Evolutionary conservation across 139 green algal species (phyloP).

Genomic region (Zygnema cylindricum): DNA sequence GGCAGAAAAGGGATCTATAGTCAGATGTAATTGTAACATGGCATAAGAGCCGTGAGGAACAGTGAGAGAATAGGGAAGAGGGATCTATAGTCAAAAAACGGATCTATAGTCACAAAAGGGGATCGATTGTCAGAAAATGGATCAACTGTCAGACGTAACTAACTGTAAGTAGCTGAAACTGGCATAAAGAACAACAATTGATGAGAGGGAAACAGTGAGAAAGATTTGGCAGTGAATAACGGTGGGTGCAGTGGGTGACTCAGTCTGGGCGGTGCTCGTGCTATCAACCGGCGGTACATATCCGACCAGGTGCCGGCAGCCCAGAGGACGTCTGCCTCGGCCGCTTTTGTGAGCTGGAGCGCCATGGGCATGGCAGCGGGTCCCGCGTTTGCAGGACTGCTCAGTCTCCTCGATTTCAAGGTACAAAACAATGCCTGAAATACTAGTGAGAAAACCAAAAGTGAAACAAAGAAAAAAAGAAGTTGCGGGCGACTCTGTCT

Average conservation of each 20-base stretch:
- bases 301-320: slow-evolving; percentile 45
- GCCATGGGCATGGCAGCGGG: slow-evolving; percentile 56
- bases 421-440: too few species aligned
- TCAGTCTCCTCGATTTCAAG: slow-evolving; percentile 25
- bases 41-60: too few species aligned
- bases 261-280: slow-evolving; percentile 54
- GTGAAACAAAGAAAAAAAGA: too few species aligned
- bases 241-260: neutral
- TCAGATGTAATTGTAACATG: too few species aligned
- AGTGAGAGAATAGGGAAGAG: too few species aligned
- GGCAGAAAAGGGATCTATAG: too few species aligned
- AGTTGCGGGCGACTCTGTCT: too few species aligned
- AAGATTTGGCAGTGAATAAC: too few species aligned
- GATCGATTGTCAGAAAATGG: neutral
- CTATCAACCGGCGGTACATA: slow-evolving; percentile 62
- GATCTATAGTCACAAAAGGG: too few species aligned
- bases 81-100: too few species aligned
- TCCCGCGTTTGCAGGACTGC: slow-evolving; percentile 13
- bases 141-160: neutral
- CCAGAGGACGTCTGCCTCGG: slow-evolving; percentile 36
- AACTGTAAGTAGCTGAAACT: neutral
- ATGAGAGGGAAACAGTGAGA: too few species aligned
- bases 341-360: slow-evolving; percentile 59
- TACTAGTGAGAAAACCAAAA: too few species aligned
- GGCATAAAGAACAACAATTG: neutral